A percentile compares a stretch with the other conserved stretches of the same genome.
Conservation (phyloP, 1,139 yeast genomes). For the Geotrichum restrictum region DNA sequence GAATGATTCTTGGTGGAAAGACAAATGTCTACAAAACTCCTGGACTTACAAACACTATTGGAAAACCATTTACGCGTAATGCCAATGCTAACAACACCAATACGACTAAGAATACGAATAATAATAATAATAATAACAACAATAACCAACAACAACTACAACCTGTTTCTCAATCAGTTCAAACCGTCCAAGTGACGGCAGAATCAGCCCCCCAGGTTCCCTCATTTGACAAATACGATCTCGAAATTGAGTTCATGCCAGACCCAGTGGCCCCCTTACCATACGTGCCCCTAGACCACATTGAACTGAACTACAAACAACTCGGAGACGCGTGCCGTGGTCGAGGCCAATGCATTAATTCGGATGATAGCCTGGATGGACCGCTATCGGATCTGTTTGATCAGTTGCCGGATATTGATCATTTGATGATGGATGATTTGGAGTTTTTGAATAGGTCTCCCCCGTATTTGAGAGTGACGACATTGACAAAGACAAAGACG, state of each 20-base stretch:
- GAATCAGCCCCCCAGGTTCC: not conserved
- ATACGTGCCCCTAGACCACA: constrained; percentile 28
- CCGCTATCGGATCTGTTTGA: constrained; percentile 17
- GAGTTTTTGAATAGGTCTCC: constrained; percentile 11
- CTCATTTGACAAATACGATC: constrained; percentile 22
- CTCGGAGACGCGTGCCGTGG: constrained; percentile 19
- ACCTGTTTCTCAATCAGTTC: not conserved
- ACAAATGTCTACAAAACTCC: constrained; percentile 20
- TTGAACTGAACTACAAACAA: constrained; percentile 28
- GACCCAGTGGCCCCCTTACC: constrained; percentile 23
- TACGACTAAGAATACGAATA: too few relatives aligned
- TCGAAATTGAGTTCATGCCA: constrained; percentile 28
- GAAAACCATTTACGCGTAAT: not conserved
- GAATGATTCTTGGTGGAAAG: constrained; percentile 17
- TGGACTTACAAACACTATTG: constrained; percentile 10
- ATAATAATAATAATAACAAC: not conserved
- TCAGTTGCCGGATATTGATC: constrained; percentile 12
- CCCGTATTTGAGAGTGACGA: not conserved
- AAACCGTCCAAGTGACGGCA: not conserved
- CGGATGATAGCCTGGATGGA: constrained; percentile 19
- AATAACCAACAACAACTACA: not conserved
- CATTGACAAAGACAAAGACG: too few relatives aligned
- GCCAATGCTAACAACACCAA: not conserved
- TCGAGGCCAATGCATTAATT: constrained; percentile 12
- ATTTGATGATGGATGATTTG: constrained; percentile 8